phyloP scores from a whole-genome alignment of 106 monocot species.

The Xerophyta viscosa region DNA sequence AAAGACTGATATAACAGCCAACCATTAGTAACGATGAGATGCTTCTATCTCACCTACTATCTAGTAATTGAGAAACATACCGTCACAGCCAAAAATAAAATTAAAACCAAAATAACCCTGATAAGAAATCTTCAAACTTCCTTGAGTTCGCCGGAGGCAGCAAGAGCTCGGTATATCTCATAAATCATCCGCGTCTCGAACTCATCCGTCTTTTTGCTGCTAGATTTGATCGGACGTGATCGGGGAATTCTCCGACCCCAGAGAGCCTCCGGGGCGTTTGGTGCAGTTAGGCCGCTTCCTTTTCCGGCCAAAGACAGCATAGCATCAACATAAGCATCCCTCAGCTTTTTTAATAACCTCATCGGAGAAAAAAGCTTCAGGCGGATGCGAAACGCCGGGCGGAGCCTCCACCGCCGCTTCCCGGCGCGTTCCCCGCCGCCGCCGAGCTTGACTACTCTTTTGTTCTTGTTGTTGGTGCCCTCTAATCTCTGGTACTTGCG shows the following conservation, averaged over 20 bases:
- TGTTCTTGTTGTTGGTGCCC: conserved; percentile 1
- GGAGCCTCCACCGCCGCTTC: background rate
- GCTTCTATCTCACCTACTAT: too few relatives aligned
- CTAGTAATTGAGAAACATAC: too few relatives aligned
- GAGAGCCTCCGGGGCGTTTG: conserved; percentile 10
- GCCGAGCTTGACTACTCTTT: conserved; percentile 7
- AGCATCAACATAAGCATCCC: conserved; percentile 30
- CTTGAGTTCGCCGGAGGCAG: conserved; percentile 1
- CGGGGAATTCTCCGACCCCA: conserved; percentile 16
- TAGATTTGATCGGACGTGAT: conserved; percentile 3
- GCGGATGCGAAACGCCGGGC: conserved; percentile 3
- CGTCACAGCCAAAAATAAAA: too few relatives aligned
- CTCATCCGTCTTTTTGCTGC: background rate
- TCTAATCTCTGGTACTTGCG: conserved; percentile 30
- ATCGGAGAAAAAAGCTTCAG: conserved; percentile 14
- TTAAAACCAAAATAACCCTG: too few relatives aligned
- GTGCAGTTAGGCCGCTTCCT: conserved; percentile 3
- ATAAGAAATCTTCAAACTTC: too few relatives aligned
- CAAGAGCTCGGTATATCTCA: conserved; percentile 37
- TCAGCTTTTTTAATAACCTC: conserved; percentile 11
- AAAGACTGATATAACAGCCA: too few relatives aligned
- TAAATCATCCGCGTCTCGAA: conserved; percentile 35
- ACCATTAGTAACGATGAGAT: too few relatives aligned
- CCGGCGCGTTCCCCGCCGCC: too few relatives aligned
- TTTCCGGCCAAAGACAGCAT: conserved; percentile 34